Evolutionary conservation across 2,329 filamentous ascomycete species (phyloP), one percentile per base, ranked within the genome.

Genomic region (Monilinia polystroma): DNA sequence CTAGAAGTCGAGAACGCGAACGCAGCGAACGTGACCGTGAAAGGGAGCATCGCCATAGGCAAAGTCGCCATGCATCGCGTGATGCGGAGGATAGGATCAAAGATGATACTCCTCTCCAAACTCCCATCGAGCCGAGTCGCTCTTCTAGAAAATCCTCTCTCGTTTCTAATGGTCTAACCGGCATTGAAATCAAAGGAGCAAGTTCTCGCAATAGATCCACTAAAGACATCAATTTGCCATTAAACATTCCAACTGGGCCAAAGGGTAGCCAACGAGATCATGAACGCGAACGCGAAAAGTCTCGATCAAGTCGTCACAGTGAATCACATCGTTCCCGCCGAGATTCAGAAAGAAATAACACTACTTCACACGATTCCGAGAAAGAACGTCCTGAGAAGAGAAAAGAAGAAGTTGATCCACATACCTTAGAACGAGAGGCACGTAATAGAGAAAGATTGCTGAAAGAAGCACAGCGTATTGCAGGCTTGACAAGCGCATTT

Each of bases 351-450:
- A 58, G 68, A 41, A 60, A 53, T n/a, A 66, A 6, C 26, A 53
- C 18, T 5, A 60, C 11, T 26, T 64, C 72, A 5, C 55, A 35
- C 32, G 64, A 66, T 20, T 45, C 38, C 29, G 64, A 60, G 41
- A 60, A 63, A 53, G 66, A 71, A 14, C 68, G 64, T 56, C 10
- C 60, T 1, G 60, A 63, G 38, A 67, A 71, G 53, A 69, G 67
- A 59, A 66, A 71, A 23, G 68, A 67, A 41, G 63, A 70, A 53
- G 70, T 72, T 38, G 73, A 77, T 55, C 74, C 74, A 8, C 88
- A 91, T 76, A 88, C 89, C 1, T 80, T 88, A 0, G 89, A 92
- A 76, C 85, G 89, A 29, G 88, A 90, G 74, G 85, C 85, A 16
- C 81, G 87, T 20, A 84, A 89, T 73, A 82, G 87, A 56, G 87